A percentile compares a stretch with the other conserved stretches of the same genome.
Evolutionary conservation across 331 rosid species (phyloP).

Genomic region (Phaseolus coccineus): DNA sequence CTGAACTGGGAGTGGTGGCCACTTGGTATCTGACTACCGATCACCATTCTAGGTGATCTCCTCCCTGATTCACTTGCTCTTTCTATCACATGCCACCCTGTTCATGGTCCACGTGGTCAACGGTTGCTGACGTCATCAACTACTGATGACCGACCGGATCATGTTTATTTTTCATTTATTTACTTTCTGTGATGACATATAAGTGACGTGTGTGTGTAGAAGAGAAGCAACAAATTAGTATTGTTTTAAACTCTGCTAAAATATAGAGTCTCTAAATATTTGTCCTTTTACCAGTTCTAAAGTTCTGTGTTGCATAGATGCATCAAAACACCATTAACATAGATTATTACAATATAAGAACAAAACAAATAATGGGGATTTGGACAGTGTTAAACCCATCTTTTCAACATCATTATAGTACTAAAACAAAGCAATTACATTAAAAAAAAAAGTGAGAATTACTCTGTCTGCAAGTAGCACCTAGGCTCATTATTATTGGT

Average conservation of each 20-base stretch:
- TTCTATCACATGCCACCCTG: no score
- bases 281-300: background rate
- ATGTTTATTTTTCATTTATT: background rate
- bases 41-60: no score
- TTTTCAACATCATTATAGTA: background rate
- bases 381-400: conserved; percentile 19
- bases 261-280: background rate
- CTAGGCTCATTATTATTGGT: conserved; percentile 10
- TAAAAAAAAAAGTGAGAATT: background rate
- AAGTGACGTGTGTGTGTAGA: background rate
- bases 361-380: conserved; percentile 5
- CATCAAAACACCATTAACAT: background rate
- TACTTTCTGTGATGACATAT: background rate
- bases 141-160: no score
- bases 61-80: no score
- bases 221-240: background rate
- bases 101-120: no score
- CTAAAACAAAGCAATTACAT: conserved; percentile 18
- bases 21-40: no score
- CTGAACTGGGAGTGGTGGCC: no score
- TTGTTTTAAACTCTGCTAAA: background rate
- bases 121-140: no score
- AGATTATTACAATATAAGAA: background rate
- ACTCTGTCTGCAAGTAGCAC: conserved; percentile 12
- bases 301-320: background rate